Percentiles rank a stretch among this genome's conserved stretches.
Conservation (phyloP, 257 asterid species). For the Solanum pinnatisectum region DNA sequence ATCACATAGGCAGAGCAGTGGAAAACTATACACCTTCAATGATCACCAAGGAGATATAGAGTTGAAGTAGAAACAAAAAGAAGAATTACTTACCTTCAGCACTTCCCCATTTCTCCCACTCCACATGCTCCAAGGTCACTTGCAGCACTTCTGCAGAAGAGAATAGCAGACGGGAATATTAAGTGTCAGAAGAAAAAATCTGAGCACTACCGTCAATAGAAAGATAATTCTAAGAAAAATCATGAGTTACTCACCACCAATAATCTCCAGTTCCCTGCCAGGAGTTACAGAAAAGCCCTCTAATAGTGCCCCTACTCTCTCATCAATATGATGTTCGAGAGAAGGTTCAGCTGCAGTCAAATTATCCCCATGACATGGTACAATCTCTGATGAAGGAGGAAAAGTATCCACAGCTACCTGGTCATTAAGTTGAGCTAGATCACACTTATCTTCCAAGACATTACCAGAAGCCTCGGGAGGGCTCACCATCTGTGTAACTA, state of each 20-base stretch:
- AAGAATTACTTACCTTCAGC: constrained; percentile 47
- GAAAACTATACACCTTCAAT: not conserved
- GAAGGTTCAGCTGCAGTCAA: constrained; percentile 17
- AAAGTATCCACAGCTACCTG: constrained; percentile 23
- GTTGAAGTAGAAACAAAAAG: not conserved
- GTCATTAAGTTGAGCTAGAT: constrained; percentile 17
- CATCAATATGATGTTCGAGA: constrained; percentile 55
- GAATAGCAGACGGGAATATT: not conserved
- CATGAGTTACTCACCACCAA: constrained; percentile 49
- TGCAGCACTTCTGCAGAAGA: constrained; percentile 67
- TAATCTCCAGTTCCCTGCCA: constrained; percentile 75
- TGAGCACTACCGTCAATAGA: not conserved
- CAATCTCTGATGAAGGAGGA: constrained; percentile 15
- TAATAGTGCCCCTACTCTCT: constrained; percentile 65
- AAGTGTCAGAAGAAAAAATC: not conserved
- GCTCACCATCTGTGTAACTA: constrained; percentile 73
- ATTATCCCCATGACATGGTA: constrained; percentile 19
- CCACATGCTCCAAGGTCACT: constrained; percentile 42
- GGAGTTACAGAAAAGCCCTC: constrained; percentile 53
- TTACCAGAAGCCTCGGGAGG: constrained; percentile 99
- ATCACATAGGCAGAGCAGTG: not conserved
- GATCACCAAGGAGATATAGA: not conserved
- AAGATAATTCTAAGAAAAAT: not conserved
- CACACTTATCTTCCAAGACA: constrained; percentile 58
- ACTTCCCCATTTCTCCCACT: constrained; percentile 52